phyloP scores from a whole-genome alignment of 805 yeast species.

The Schizosaccharomyces japonicus region DNA sequence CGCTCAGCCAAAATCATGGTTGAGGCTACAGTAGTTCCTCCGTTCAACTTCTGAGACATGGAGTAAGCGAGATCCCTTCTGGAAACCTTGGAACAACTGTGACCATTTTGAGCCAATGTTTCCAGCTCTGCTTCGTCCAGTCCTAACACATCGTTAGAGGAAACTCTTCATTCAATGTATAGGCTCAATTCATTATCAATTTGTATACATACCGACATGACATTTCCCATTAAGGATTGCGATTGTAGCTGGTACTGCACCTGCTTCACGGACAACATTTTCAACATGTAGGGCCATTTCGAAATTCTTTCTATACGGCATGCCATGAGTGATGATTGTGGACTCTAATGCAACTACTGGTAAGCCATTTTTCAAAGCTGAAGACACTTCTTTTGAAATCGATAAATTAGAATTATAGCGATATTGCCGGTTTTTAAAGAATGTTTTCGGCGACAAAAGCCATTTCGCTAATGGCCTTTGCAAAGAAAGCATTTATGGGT shows the following conservation, averaged over 20 bases:
- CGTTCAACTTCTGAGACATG: conserved; percentile 16
- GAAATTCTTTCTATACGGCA: conserved; percentile 57
- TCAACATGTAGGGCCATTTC: conserved; percentile 54
- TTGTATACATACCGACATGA: conserved; percentile 32
- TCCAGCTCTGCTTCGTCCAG: conserved; percentile 23
- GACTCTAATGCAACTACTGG: conserved; percentile 73
- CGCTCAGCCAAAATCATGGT: conserved; percentile 58
- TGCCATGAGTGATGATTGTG: conserved; percentile 73
- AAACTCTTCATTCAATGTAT: neutral
- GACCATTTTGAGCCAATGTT: conserved; percentile 6
- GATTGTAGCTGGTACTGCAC: conserved; percentile 66
- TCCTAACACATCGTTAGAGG: neutral
- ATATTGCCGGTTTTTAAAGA: no score
- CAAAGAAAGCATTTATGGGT: no score
- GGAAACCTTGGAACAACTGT: conserved; percentile 32
- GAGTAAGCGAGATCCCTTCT: conserved; percentile 39
- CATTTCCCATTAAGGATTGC: conserved; percentile 57
- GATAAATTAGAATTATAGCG: no score
- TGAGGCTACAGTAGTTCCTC: conserved; percentile 78
- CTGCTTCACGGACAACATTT: conserved; percentile 28
- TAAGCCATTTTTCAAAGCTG: conserved; percentile 30
- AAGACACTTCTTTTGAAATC: conserved; percentile 25
- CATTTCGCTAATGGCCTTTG: no score
- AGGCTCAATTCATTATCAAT: no score
- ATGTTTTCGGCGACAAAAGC: no score